phyloP scores from a whole-genome alignment of 75 land plant genomes.

The Pinus tabuliformis region DNA sequence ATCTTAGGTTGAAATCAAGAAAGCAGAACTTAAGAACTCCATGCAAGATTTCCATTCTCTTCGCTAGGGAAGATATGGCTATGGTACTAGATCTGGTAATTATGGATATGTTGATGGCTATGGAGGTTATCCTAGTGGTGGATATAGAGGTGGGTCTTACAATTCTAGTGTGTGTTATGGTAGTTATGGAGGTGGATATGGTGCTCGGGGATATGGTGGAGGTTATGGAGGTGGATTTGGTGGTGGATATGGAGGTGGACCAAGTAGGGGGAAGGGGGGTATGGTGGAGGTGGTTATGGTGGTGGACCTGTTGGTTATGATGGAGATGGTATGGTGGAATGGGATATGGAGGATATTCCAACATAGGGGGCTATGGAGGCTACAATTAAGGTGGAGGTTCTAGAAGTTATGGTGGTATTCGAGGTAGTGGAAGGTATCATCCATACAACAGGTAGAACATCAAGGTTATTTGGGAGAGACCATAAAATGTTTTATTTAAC shows the following conservation, averaged over 20 bases:
- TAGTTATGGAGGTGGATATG: conserved; percentile 7
- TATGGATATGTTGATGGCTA: conserved; percentile 22
- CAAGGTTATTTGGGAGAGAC: too few species aligned
- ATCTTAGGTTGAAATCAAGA: conserved; percentile 77
- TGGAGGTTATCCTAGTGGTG: conserved; percentile 22
- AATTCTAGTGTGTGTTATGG: neutral
- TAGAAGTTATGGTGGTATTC: conserved; percentile 1
- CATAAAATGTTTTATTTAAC: too few species aligned
- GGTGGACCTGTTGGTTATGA: neutral
- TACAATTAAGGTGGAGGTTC: neutral
- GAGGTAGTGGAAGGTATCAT: conserved; percentile 5
- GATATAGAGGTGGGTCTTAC: conserved; percentile 2
- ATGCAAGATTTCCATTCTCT: conserved; percentile 29
- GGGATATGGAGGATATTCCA: conserved; percentile 7
- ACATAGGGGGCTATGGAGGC: neutral
- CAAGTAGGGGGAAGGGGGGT: neutral
- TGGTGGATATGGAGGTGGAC: conserved; percentile 11
- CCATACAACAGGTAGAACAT: neutral
- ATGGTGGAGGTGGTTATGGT: conserved; percentile 15
- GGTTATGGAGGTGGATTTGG: neutral
- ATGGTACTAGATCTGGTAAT: conserved; percentile 14
- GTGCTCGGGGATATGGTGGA: conserved; percentile 4
- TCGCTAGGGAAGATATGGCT: conserved; percentile 14
- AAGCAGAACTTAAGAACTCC: conserved; percentile 68
- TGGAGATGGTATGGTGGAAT: conserved; percentile 5